These are phyloP conservation scores for Populus hybrid DNA, from an alignment of 441 rosid genomes.

Conservation along the genomic window DNA sequence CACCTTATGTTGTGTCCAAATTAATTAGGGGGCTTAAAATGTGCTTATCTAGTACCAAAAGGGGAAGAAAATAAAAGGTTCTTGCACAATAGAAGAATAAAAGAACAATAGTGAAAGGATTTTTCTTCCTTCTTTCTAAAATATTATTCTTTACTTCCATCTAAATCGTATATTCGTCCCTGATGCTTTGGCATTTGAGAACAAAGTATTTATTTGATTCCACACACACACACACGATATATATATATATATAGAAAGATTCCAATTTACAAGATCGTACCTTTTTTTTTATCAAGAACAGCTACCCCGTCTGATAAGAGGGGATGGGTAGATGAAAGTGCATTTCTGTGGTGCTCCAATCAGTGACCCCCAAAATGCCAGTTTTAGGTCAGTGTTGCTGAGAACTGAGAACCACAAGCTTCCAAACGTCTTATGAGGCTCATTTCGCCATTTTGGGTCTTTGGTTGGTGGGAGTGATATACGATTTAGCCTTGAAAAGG, in stretches of 20 bases:
- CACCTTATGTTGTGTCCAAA: not conserved
- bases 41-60: not conserved
- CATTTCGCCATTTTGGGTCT: not conserved
- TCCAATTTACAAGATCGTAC: not conserved
- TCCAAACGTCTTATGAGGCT: not conserved
- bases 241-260: not conserved
- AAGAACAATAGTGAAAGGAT: not conserved
- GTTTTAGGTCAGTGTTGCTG: not conserved
- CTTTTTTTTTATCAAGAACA: not conserved
- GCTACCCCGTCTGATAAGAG: not conserved
- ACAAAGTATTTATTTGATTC: not conserved
- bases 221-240: not conserved
- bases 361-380: not conserved
- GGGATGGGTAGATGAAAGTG: not conserved
- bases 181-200: not conserved
- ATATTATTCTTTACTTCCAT: not conserved
- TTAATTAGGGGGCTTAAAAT: not conserved
- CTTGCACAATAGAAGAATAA: not conserved
- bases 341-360: not conserved
- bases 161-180: not conserved
- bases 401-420: not conserved
- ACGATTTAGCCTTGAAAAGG: not conserved
- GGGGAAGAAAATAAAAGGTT: not conserved
- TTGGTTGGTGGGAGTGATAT: not conserved
- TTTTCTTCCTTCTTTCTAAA: not conserved